A percentile compares a stretch with the other conserved stretches of the same genome.
phyloP scores from a whole-genome alignment of 805 yeast species.

The Pichia kluyveri region DNA sequence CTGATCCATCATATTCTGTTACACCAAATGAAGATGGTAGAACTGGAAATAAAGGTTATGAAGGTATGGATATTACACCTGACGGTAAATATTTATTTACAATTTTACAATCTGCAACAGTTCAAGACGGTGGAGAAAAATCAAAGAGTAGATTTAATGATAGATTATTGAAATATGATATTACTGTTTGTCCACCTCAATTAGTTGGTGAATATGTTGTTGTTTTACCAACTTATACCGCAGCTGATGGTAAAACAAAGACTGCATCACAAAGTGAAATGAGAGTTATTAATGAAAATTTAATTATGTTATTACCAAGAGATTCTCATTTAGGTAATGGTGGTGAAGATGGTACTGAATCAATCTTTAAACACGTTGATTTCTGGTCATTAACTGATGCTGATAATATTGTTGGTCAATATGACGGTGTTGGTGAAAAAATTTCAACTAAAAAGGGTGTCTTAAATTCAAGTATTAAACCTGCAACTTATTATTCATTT shows the following conservation, averaged over 20 bases:
- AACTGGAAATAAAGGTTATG: slow-evolving; percentile 25
- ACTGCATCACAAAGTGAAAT: slow-evolving; percentile 27
- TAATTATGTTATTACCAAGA: slow-evolving; percentile 23
- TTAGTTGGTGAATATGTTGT: slow-evolving; percentile 23
- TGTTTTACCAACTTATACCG: slow-evolving; percentile 19
- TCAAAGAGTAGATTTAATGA: slow-evolving; percentile 14
- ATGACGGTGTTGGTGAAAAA: slow-evolving; percentile 20
- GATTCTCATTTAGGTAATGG: slow-evolving; percentile 22
- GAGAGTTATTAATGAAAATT: slow-evolving; percentile 19
- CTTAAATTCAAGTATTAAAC: slow-evolving; percentile 16
- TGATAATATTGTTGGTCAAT: slow-evolving; percentile 21
- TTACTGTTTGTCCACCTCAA: slow-evolving; percentile 13
- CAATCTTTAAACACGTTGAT: slow-evolving; percentile 23
- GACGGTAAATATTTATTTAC: slow-evolving; percentile 23
- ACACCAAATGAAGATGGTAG: slow-evolving; percentile 22
- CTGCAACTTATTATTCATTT: slow-evolving; percentile 22
- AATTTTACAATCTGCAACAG: slow-evolving; percentile 22
- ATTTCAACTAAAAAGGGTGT: slow-evolving; percentile 21
- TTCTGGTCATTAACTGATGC: slow-evolving; percentile 22
- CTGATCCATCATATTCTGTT: slow-evolving; percentile 16
- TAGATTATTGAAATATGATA: slow-evolving; percentile 23
- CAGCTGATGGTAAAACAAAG: slow-evolving; percentile 17
- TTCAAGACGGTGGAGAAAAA: slow-evolving; percentile 26
- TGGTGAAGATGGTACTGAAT: slow-evolving; percentile 14
- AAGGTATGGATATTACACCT: slow-evolving; percentile 24